phyloP scores from a whole-genome alignment of 306 rosid species.

The Fragaria nilgerrensis region DNA sequence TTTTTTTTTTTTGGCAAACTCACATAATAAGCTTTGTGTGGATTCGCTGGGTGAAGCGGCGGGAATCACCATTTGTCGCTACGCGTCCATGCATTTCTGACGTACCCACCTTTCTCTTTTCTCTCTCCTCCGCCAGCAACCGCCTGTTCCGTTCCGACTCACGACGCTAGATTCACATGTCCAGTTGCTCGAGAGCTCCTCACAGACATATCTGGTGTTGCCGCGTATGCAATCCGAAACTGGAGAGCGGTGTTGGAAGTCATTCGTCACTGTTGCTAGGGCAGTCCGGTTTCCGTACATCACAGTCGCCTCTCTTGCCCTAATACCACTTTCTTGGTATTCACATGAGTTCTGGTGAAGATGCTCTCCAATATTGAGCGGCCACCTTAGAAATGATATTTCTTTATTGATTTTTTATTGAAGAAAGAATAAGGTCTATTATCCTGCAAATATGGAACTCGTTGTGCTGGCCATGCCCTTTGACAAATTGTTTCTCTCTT shows the following conservation, averaged over 20 bases:
- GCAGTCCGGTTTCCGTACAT: slow-evolving; percentile 18
- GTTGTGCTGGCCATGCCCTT: not conserved
- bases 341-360: not conserved
- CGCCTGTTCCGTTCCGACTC: slow-evolving; percentile 12
- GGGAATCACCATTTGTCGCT: slow-evolving; percentile 20
- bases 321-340: not conserved
- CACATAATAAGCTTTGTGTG: slow-evolving; percentile 30
- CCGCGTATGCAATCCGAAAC: not conserved
- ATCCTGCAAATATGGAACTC: not conserved
- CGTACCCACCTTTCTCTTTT: not conserved
- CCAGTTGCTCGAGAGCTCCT: not conserved
- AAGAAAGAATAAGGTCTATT: not conserved
- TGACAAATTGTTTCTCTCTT: not conserved
- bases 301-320: not conserved
- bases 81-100: slow-evolving; percentile 38
- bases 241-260: not conserved
- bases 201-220: not conserved
- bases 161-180: slow-evolving; percentile 12
- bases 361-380: not conserved
- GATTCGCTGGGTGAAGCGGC: slow-evolving; percentile 44
- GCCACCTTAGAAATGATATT: not conserved
- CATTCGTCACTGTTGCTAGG: not conserved
- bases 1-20: not conserved
- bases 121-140: slow-evolving; percentile 18
- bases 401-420: not conserved